Percentiles rank a stretch among this genome's conserved stretches.
Evolutionary conservation across 73 alveolate genomes (phyloP).

Genomic region (Tetrahymena thermophila): DNA sequence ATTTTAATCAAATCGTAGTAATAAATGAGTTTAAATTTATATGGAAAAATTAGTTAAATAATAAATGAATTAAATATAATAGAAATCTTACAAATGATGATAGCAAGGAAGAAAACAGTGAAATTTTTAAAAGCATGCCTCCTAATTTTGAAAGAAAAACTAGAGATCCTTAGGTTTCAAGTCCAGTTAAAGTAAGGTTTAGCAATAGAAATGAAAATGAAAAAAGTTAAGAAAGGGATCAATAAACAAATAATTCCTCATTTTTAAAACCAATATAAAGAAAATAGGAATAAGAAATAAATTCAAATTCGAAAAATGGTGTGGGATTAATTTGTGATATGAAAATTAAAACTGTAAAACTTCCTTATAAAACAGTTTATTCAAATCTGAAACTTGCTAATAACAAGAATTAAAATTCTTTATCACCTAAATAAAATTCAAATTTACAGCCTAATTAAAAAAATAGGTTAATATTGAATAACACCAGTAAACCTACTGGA

Average conservation of each 20-base stretch:
- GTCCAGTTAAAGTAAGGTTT: background rate
- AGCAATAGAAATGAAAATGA: background rate
- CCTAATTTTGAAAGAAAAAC: background rate
- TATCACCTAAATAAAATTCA: background rate
- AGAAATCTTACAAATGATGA: background rate
- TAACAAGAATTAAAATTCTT: background rate
- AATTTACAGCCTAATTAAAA: background rate
- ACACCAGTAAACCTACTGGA: background rate
- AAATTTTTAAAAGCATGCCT: background rate
- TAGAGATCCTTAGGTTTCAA: background rate
- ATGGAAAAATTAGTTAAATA: background rate
- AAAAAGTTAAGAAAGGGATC: background rate
- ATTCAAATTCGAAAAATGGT: background rate
- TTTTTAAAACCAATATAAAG: background rate
- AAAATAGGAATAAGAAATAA: background rate
- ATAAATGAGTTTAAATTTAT: background rate
- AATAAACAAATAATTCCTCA: background rate
- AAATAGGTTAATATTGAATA: background rate
- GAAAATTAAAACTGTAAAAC: background rate
- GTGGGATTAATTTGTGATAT: background rate
- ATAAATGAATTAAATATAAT: background rate
- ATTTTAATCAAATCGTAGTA: background rate
- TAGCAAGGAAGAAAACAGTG: background rate
- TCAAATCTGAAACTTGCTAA: background rate
- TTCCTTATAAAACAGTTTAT: background rate